These are phyloP conservation scores for Secale cereale DNA, from an alignment of 176 grass and related monocot species.

Conservation along the genomic window DNA sequence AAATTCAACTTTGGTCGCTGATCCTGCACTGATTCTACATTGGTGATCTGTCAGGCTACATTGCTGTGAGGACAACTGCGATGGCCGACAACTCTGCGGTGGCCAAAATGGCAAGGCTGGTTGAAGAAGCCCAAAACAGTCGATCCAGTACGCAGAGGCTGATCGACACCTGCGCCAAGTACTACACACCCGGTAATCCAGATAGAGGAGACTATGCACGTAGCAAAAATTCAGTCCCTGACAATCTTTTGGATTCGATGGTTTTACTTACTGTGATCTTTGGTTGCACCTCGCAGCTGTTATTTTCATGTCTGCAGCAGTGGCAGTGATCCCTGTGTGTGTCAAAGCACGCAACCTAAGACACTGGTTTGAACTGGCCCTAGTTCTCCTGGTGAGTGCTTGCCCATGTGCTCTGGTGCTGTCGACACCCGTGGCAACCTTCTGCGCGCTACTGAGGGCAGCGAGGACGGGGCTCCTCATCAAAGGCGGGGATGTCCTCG, in stretches of 20 bases:
- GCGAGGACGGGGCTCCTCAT: slow-evolving; percentile 73
- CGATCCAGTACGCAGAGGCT: slow-evolving; percentile 71
- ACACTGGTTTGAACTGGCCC: slow-evolving; percentile 63
- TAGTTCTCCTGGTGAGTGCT: slow-evolving; percentile 89
- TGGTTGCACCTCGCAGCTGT: slow-evolving; percentile 63
- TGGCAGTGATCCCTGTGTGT: slow-evolving; percentile 63
- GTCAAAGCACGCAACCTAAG: slow-evolving; percentile 42
- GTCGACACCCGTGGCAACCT: slow-evolving; percentile 85
- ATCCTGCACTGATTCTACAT: slow-evolving; percentile 9
- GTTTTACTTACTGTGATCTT: slow-evolving; percentile 24
- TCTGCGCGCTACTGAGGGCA: slow-evolving; percentile 83
- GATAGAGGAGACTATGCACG: neutral
- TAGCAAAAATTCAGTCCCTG: neutral
- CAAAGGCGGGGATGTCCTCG: slow-evolving; percentile 95
- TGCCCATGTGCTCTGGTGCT: slow-evolving; percentile 92
- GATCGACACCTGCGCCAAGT: slow-evolving; percentile 91
- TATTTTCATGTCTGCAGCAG: slow-evolving; percentile 53
- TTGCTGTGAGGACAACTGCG: slow-evolving; percentile 86
- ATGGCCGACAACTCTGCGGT: slow-evolving; percentile 79
- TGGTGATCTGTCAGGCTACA: slow-evolving; percentile 60
- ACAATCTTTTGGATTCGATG: neutral
- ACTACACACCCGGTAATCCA: slow-evolving; percentile 78
- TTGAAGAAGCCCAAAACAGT: slow-evolving; percentile 96
- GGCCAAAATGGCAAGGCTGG: slow-evolving; percentile 88
- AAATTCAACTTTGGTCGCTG: neutral